These are phyloP conservation scores for Hamiltosporidium tvaerminnensis DNA, from an alignment of 371 early-diverging fungal genomes.

Conservation along the genomic window DNA sequence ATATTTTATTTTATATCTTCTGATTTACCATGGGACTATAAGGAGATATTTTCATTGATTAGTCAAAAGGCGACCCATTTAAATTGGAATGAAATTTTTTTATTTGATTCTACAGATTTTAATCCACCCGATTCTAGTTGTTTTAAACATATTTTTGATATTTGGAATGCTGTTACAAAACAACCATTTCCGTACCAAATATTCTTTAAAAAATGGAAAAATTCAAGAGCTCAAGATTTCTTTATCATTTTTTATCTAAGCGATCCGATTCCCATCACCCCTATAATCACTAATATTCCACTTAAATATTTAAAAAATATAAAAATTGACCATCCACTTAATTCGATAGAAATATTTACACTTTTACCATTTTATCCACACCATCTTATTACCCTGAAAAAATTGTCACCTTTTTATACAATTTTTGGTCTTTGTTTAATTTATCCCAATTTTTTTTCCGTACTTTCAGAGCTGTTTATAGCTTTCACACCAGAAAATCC, in stretches of 20 bases:
- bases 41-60: no score
- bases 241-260: constrained; percentile 12
- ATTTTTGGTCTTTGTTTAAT: not conserved
- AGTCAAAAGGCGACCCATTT: no score
- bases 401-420: not conserved
- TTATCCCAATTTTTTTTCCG: not conserved
- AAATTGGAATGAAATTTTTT: no score
- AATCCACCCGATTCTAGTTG: no score
- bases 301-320: constrained; percentile 34
- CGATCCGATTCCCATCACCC: constrained; percentile 24
- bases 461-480: no score
- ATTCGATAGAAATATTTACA: constrained; percentile 35
- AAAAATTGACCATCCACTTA: constrained; percentile 30
- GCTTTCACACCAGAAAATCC: not conserved
- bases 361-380: not conserved
- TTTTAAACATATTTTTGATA: no score
- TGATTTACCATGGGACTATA: no score
- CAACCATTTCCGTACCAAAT: constrained; percentile 36
- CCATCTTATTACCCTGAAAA: not conserved
- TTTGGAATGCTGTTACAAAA: no score
- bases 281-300: constrained; percentile 16
- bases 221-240: constrained; percentile 14
- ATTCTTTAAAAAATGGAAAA: constrained; percentile 38
- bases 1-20: no score
- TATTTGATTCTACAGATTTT: no score